Conservation (phyloP, 352 stramenopile species). For the Paralagenidium karlingii region DNA sequence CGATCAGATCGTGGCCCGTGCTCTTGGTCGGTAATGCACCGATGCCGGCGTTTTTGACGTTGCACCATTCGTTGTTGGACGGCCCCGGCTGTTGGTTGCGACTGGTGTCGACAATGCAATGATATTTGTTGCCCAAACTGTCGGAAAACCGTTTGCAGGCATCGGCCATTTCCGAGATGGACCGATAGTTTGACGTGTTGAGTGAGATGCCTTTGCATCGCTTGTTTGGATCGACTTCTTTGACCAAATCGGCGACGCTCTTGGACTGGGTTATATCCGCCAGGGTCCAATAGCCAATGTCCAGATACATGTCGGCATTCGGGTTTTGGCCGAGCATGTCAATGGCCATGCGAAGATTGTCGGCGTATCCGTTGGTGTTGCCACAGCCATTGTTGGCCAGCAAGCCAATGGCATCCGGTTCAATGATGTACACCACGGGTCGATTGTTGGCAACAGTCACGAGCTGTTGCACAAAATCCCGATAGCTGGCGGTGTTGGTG, state of each 20-base stretch:
- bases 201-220: conserved; percentile 31
- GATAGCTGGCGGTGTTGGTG: conserved; percentile 13
- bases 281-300: conserved; percentile 18
- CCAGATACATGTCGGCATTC: conserved; percentile 14
- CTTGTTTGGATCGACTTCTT: conserved; percentile 7
- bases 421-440: conserved; percentile 17
- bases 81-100: conserved; percentile 15
- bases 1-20: conserved; percentile 16
- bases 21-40: conserved; percentile 15
- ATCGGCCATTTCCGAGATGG: conserved; percentile 14
- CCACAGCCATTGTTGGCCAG: conserved; percentile 7
- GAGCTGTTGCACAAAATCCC: conserved; percentile 10
- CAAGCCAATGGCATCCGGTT: conserved; percentile 16
- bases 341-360: conserved; percentile 11
- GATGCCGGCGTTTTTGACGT: conserved; percentile 18
- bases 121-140: conserved; percentile 13
- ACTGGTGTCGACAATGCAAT: conserved; percentile 27
- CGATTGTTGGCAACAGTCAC: conserved; percentile 4
- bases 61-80: conserved; percentile 23
- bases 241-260: conserved; percentile 18
- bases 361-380: conserved; percentile 7
- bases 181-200: conserved; percentile 43
- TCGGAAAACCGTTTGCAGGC: conserved; percentile 16
- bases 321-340: conserved; percentile 8
- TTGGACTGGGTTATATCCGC: conserved; percentile 9